phyloP scores from a whole-genome alignment of 768 basidiomycete genomes.

The Kwoniella heveanensis region DNA sequence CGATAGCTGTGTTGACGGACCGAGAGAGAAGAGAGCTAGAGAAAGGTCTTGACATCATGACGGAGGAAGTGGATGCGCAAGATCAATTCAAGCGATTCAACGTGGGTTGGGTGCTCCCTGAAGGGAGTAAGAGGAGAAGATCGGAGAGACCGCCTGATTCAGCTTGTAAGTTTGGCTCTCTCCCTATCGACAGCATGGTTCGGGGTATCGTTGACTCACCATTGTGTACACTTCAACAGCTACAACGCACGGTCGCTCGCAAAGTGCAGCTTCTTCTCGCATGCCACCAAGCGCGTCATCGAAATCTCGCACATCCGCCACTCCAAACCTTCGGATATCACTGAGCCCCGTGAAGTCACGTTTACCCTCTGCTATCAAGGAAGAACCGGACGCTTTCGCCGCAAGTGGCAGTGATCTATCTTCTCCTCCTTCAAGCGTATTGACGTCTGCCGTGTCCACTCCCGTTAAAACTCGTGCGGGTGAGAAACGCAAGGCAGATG shows the following conservation, averaged over 20 bases:
- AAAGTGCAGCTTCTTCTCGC: conserved; percentile 5
- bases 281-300: conserved; percentile 15
- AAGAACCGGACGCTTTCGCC: neutral
- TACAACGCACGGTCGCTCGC: neutral
- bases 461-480: conserved; percentile 3
- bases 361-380: neutral
- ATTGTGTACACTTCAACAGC: neutral
- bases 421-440: conserved; percentile 15
- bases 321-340: conserved; percentile 4
- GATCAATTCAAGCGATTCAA: conserved; percentile 81
- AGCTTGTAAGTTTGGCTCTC: conserved; percentile 1
- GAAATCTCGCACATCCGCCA: conserved; percentile 4
- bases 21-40: conserved; percentile 47
- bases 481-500: neutral
- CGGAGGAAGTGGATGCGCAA: conserved; percentile 71
- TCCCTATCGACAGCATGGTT: neutral
- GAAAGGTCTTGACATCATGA: conserved; percentile 58
- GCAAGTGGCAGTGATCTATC: conserved; percentile 20
- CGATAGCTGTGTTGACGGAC: conserved; percentile 38
- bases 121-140: conserved; percentile 68
- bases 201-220: neutral
- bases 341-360: conserved; percentile 12
- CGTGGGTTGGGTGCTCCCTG: conserved; percentile 81
- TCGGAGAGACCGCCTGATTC: conserved; percentile 57
- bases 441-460: conserved; percentile 15